Evolutionary conservation across 2,329 filamentous ascomycete species (phyloP), one percentile per base, ranked within the genome.

Genomic region (Aspergillus costaricaensis): DNA sequence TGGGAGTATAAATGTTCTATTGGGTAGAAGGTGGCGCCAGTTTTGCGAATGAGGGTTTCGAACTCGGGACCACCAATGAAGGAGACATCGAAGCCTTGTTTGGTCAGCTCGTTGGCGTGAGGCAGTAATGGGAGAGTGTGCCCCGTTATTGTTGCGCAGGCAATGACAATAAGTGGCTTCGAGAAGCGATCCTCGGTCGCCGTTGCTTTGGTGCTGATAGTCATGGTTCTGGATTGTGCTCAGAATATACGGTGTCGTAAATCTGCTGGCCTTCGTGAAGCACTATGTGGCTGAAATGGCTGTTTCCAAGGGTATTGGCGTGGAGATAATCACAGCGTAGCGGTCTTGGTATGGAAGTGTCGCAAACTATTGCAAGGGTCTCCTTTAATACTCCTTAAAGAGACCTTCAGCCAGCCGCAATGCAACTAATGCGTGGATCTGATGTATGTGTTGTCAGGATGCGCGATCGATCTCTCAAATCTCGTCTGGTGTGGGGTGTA

Each of bases 11-110:
- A 8, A 3, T 5, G 21, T 14, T 47, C 12, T 27, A 48, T 19
- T 4, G 49, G 41, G 43, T 54, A 47, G 50, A 54, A 59, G 14
- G 57, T 38, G 21, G 57, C 57, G 51, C 57, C 57, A n/a, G 50
- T 53, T 17, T 27, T 25, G 6, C n/a, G 19, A 21, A 59, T 41
- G 10, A 49, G 41, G 4, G 9, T 9, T 32, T 50, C 9, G 9
- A 52, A 59, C 4, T 48, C 30, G 4, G n/a, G 19, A 27, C 57
- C 57, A 14, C 50, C 39, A 21, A 55, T 59, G 57, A 59, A 59
- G 30, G 52, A 50, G 3, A 59, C 51, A 5, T 48, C 50, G 49
- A 36, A 47, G 39, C 57, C 57, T 21, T 49, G 41, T 9, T 54
- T 21, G n/a, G n/a, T 25, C 9, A 59, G 50, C 14, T 55, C 41